Conservation (phyloP, 2,329 filamentous ascomycete species). For the Scedosporium apiospermum region DNA sequence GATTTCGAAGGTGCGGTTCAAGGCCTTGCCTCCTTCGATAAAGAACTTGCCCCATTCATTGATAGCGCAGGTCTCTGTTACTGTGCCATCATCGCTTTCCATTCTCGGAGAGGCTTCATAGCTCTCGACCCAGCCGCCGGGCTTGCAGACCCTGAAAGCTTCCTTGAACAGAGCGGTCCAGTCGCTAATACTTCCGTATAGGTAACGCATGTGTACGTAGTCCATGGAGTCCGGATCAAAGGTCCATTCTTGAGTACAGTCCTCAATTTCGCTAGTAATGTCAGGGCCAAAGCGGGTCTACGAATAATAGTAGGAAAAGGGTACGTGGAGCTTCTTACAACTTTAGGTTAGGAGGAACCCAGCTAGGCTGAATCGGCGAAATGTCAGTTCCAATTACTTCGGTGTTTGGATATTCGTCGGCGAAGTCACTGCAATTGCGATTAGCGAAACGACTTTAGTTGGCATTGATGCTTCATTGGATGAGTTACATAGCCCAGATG, state of each 20-base stretch:
- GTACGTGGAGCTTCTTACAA: conserved; percentile 45
- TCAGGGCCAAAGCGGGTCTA: no score
- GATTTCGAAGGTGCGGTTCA: conserved; percentile 19
- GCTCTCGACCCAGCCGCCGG: conserved; percentile 21
- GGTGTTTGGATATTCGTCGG: conserved; percentile 31
- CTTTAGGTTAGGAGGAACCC: conserved; percentile 31
- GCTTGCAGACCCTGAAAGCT: conserved; percentile 37
- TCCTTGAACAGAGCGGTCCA: conserved; percentile 46
- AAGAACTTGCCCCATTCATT: conserved; percentile 18
- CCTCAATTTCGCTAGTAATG: conserved; percentile 19
- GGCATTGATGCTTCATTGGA: not conserved
- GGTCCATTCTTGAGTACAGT: conserved; percentile 32
- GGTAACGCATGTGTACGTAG: conserved; percentile 47
- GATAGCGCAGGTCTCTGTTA: conserved; percentile 17
- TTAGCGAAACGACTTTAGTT: not conserved
- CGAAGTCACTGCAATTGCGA: conserved; percentile 34
- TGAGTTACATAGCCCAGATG: conserved; percentile 41
- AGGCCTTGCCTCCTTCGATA: conserved; percentile 16
- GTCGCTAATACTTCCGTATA: conserved; percentile 47
- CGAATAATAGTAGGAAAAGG: conserved; percentile 28
- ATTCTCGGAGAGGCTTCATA: conserved; percentile 27
- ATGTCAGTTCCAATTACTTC: conserved; percentile 43
- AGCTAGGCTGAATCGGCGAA: conserved; percentile 44
- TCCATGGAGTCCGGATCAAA: conserved; percentile 35
- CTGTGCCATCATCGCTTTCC: conserved; percentile 19